A percentile compares a stretch with the other conserved stretches of the same genome.
Conservation (phyloP, 2,329 filamentous ascomycete genomes). For the Pseudogymnoascus sp. region DNA sequence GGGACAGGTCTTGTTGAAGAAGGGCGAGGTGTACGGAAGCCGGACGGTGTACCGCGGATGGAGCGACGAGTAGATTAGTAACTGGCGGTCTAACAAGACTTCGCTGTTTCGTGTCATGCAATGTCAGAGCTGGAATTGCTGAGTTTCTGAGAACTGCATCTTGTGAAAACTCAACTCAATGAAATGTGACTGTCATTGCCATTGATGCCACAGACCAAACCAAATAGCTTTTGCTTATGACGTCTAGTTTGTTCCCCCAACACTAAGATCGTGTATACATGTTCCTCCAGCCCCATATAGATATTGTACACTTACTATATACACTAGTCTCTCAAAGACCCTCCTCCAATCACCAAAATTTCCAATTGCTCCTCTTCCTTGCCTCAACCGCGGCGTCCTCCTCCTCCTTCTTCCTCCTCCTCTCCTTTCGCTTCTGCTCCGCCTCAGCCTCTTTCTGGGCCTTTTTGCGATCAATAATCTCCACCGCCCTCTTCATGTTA, state of each 20-base stretch:
- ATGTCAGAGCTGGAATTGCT: not conserved
- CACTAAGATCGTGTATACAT: not conserved
- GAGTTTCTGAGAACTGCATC: not conserved
- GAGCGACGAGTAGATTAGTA: constrained; percentile 45
- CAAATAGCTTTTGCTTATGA: not conserved
- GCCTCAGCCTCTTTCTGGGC: constrained; percentile 49
- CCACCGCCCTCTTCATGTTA: constrained; percentile 78
- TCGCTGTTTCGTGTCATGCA: not conserved
- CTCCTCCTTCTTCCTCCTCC: constrained; percentile 36
- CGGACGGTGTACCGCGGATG: constrained; percentile 79
- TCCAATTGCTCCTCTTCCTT: constrained; percentile 4
- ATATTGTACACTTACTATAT: constrained; percentile 9
- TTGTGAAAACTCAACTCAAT: not conserved
- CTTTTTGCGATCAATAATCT: constrained; percentile 69
- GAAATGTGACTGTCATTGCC: not conserved
- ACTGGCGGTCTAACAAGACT: not conserved
- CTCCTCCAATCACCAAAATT: constrained; percentile 4
- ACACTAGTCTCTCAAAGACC: not conserved
- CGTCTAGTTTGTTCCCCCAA: not conserved
- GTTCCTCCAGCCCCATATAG: not conserved
- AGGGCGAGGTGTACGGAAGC: constrained; percentile 74
- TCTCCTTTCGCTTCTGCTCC: constrained; percentile 32
- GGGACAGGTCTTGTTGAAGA: constrained; percentile 70
- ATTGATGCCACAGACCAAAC: not conserved
- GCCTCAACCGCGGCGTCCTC: constrained; percentile 28